These are phyloP conservation scores for Drechslerella dactyloides DNA, from an alignment of 2,329 filamentous ascomycete genomes.

Conservation along the genomic window DNA sequence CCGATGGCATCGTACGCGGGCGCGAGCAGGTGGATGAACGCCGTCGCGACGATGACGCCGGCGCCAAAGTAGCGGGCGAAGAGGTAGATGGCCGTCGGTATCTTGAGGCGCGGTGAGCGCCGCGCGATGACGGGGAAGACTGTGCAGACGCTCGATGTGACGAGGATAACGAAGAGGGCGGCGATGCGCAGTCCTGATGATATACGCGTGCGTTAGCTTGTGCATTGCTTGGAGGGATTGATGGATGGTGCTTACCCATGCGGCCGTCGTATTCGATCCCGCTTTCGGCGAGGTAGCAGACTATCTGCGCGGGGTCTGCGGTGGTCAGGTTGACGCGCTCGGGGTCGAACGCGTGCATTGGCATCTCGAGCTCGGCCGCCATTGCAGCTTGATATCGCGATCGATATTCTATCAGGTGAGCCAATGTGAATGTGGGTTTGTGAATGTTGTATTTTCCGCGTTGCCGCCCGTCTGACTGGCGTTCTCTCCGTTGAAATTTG, in stretches of 20 bases:
- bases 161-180: slow-evolving; percentile 39
- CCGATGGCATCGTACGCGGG: slow-evolving; percentile 67
- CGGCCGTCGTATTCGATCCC: slow-evolving; percentile 65
- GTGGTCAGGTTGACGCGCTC: slow-evolving; percentile 60
- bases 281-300: slow-evolving; percentile 62
- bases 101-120: slow-evolving; percentile 65
- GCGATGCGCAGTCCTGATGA: slow-evolving; percentile 26
- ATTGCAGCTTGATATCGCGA: neutral
- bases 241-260: slow-evolving; percentile 16
- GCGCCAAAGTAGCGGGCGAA: slow-evolving; percentile 76
- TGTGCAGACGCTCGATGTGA: slow-evolving; percentile 30
- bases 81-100: slow-evolving; percentile 69
- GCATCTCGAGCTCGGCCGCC: neutral
- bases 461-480: neutral
- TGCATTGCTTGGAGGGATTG: neutral
- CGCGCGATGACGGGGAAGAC: slow-evolving; percentile 70
- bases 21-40: slow-evolving; percentile 74
- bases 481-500: neutral
- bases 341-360: slow-evolving; percentile 57
- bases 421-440: too few relatives aligned
- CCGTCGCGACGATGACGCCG: slow-evolving; percentile 74
- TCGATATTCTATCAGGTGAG: neutral
- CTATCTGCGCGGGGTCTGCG: slow-evolving; percentile 59
- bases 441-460: slow-evolving; percentile 31
- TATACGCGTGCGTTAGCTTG: neutral